Base-by-base conservation (phyloP, 352 stramenopile species). In the Globisporangium paddicum region DNA sequence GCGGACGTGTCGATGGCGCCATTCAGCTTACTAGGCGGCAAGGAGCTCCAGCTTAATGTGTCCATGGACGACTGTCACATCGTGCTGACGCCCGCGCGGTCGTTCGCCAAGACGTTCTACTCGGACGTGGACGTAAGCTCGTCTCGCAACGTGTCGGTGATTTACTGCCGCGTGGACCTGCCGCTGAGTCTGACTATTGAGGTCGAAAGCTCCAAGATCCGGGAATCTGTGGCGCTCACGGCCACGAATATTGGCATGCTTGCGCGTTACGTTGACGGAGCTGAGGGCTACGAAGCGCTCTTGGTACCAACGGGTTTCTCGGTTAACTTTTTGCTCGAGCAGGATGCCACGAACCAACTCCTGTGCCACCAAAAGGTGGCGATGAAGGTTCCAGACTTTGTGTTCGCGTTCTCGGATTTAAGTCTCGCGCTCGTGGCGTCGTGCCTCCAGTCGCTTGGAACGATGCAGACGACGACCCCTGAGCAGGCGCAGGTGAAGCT, bases 351-450 rank as follows among this genome's bases (percentile, higher is more conserved):
- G 8, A 50, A 82, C 37, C 54, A 50, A 8, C 57, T 69, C 45
- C 52, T 73, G 61, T 81, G 72, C 47, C 69, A 80, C 57, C 71
- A 88, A 41, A 75, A 64, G 21, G 63, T 90, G 38, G 62, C 68
- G 55, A 71, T 90, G 56, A 68, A 86, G 26, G 74, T 89, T 56
- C 79, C 81, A 14, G 79, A 90, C 56, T 67, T 89, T 48, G 60
- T 80, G 41, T 54, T 90, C 34, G 74, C 73, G 66, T 85, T 81
- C 10, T 90, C 81, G 16, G 77, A 90, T 51, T 60, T 89, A 41
- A 89, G 78, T 48, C 73, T 90, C 46, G 83, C 81, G 16, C 47
- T 90, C 14, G 56, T 89, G 51, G 77, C 68, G 30, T 89, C 79
- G 26, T 85, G 75, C 44, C 49, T 73, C 6, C 73, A 82, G 45